Evolutionary conservation across 495 filamentous ascomycete genomes (phyloP), one percentile per base, ranked within the genome.

Genomic region (Penicillium argentinense): DNA sequence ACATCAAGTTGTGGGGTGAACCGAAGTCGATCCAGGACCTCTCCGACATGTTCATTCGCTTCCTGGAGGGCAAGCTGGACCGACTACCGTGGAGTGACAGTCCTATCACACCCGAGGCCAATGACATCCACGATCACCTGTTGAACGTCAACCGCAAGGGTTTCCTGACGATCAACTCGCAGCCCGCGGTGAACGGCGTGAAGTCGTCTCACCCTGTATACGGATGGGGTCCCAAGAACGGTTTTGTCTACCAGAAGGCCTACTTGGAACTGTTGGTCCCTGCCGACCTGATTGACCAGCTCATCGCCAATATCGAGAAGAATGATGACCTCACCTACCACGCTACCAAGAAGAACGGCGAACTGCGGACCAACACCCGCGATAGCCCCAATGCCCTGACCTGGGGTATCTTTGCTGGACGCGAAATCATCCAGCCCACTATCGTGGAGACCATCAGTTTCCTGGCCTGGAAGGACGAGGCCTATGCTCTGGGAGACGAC

Each of bases 361-460:
- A 84, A 47, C 75, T 97, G 42, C 80, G 82, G 57, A 95, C 89
- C n/a, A 97, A 97, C 57, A 80, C 88, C 9, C 80, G 79, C 18
- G 82, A 81, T 27, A 89, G 87, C 11, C 95, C 95, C 18, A 99
- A 97, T 57, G 95, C 95, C 9, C 84, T 99, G 39, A 99, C 95
- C 3, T 99, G 95, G 95, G 95, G 95, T 68, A 95, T 97, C 33
- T 99, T 97, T 73, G 91, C 95, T 9, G 93, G 93, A 25, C 93
- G 96, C 62, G 95, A 99, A 67, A 97, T 99, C 60, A 90, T 99
- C 33, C 95, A 99, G 64, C 95, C 95, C 9, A 99, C 95, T n/a
- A 95, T 99, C 49, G 92, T 97, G 36, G 95, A 99, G 70, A 95
- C 89, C 5, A 83, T 97, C 67, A 93, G 88, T 69, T 99, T 99